phyloP scores from a whole-genome alignment of 805 yeast species.

The Candida piceae region DNA sequence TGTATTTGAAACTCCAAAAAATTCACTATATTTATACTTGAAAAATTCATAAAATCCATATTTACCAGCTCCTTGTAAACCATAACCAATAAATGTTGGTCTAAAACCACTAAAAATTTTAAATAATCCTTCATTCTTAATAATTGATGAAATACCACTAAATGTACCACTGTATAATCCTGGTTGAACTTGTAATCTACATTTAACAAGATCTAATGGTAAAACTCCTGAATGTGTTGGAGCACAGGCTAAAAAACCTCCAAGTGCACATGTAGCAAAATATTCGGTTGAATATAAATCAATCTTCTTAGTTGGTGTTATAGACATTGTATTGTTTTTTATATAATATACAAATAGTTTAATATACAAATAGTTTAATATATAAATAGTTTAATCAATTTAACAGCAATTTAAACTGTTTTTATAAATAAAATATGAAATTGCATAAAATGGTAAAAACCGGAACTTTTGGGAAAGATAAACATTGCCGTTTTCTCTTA shows the following conservation, averaged over 20 bases:
- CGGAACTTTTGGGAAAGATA: no score
- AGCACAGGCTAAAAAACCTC: conserved; percentile 87
- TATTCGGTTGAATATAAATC: conserved; percentile 56
- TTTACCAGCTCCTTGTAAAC: conserved; percentile 95
- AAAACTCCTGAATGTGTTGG: conserved; percentile 94
- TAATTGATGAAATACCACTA: conserved; percentile 76
- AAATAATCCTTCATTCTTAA: conserved; percentile 66
- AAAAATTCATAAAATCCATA: conserved; percentile 93
- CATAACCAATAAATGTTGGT: conserved; percentile 89
- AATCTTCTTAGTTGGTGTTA: conserved; percentile 29
- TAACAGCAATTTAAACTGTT: neutral
- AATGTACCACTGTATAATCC: conserved; percentile 66
- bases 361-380: no score
- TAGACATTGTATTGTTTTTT: neutral
- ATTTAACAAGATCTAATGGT: conserved; percentile 89
- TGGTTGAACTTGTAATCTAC: conserved; percentile 85
- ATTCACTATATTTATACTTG: conserved; percentile 69
- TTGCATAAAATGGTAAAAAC: no score
- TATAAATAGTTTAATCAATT: no score
- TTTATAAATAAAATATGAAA: no score
- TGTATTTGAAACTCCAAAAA: conserved; percentile 68
- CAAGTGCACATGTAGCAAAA: conserved; percentile 68
- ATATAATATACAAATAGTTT: no score
- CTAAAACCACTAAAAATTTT: conserved; percentile 85
- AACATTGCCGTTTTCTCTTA: no score